phyloP scores from a whole-genome alignment of 768 basidiomycete species.

The Mycena alexandri region DNA sequence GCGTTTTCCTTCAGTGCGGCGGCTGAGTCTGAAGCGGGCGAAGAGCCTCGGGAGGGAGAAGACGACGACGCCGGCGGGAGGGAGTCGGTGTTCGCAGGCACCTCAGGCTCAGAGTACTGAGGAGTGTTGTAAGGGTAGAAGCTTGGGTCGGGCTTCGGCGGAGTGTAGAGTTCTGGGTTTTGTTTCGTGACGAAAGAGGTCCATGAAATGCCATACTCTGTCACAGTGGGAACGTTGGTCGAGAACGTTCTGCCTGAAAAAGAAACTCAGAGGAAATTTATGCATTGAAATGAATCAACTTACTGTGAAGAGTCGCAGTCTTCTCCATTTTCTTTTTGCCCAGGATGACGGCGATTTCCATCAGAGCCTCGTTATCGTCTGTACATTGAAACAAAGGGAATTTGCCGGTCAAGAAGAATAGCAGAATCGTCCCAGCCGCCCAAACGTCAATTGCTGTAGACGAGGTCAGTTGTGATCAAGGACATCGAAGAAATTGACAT shows the following conservation, averaged over 20 bases:
- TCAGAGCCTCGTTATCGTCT: constrained; percentile 94
- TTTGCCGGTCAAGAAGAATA: constrained; percentile 92
- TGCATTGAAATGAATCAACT: constrained; percentile 44
- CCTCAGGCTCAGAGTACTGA: constrained; percentile 43
- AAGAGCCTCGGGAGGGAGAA: constrained; percentile 39
- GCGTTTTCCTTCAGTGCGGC: constrained; percentile 24
- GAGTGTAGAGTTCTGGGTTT: constrained; percentile 77
- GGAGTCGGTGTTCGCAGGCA: constrained; percentile 38
- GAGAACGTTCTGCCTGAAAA: constrained; percentile 85
- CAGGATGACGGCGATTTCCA: constrained; percentile 93
- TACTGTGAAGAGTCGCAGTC: constrained; percentile 90
- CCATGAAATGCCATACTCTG: constrained; percentile 77
- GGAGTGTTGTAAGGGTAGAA: constrained; percentile 67
- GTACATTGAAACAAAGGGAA: constrained; percentile 95
- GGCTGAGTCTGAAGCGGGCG: constrained; percentile 38
- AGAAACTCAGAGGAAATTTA: not conserved
- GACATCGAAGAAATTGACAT: constrained; percentile 42
- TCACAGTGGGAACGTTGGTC: constrained; percentile 89
- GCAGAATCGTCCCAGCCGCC: constrained; percentile 92
- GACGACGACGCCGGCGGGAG: constrained; percentile 52
- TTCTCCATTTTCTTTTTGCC: constrained; percentile 88
- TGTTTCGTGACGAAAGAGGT: constrained; percentile 79
- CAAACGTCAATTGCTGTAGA: constrained; percentile 92
- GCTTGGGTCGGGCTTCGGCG: constrained; percentile 61
- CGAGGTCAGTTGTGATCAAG: constrained; percentile 7